Base-by-base conservation (phyloP, 73 alveolate genomes). In the Tetrahymena borealis region DNA sequence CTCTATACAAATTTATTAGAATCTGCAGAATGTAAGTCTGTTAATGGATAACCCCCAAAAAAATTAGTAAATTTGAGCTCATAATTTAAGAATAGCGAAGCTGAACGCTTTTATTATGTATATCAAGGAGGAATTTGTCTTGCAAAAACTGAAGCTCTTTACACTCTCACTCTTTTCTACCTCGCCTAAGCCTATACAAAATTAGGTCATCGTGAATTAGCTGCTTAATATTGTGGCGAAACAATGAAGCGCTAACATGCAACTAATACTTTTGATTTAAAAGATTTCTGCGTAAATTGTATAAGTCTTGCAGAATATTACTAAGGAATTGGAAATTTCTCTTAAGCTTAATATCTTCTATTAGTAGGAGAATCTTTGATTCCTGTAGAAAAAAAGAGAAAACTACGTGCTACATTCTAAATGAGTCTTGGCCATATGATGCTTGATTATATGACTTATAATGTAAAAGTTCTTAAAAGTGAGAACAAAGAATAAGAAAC, bases 131-230 rank as follows among this genome's bases (percentile, higher is more conserved):
- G 99, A 39, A 96, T 98, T 11, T 98, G 98, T 94, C 97, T 95
- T 94, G 91, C 94, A 78, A 94, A 91, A 93, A 94, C 98, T 37
- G 99, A 98, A 91, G 97, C 97, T 90, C 97, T 97, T 95, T 98
- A 98, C 96, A 98, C 99, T 60, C 96, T 95, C 28, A 98, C 99
- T 7, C 91, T 98, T 6, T 98, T 98, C 95, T 98, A 97, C 94
- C 93, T 98, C 94, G 99, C 99, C 7, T 98, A 98, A 91, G 99
- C 99, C 1, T 98, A 97, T 94, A 97, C 99, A 28, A 98, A 98
- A 94, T 93, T 97, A 42, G 99, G 99, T 40, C 94, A 96, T 79
- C 97, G 98, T 90, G 99, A 98, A 90, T 97, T 97, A 91, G 99
- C 99, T 31, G 99, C 98, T 24, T 79, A 94, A 39, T 98, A 95